Evolutionary conservation across 164 flowering plant genomes (phyloP).

Genomic region (Annona squamosa): DNA sequence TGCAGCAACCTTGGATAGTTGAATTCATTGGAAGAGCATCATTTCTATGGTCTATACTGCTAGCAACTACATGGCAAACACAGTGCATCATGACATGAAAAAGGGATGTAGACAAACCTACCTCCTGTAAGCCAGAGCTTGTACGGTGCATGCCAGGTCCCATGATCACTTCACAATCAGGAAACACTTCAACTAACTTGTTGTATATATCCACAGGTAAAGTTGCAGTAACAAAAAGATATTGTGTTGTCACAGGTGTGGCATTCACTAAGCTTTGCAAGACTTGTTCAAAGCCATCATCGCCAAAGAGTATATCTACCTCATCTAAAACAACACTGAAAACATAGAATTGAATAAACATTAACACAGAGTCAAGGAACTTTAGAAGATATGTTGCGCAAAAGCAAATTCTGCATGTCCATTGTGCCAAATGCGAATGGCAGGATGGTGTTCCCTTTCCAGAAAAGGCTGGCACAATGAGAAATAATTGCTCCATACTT

Average conservation of each 20-base stretch:
- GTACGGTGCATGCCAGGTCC: constrained; percentile 94
- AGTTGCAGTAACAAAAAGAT: constrained; percentile 96
- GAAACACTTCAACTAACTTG: constrained; percentile 75
- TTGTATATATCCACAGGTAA: constrained; percentile 80
- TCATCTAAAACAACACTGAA: constrained; percentile 88
- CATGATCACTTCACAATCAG: constrained; percentile 78
- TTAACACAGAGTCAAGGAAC: neutral
- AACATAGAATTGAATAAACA: constrained; percentile 1
- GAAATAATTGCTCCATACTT: too few species aligned
- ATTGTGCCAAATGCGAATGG: neutral
- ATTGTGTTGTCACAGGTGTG: constrained; percentile 69
- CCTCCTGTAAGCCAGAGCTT: constrained; percentile 91
- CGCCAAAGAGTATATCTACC: constrained; percentile 79
- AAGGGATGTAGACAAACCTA: constrained; percentile 18
- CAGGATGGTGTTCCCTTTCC: neutral
- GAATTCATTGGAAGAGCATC: too few species aligned
- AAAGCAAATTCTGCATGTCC: neutral
- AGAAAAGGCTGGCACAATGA: neutral
- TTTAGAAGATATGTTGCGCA: neutral
- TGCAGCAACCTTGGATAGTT: neutral
- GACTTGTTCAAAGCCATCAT: constrained; percentile 76
- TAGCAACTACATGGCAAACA: neutral
- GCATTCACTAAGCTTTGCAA: constrained; percentile 53
- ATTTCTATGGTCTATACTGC: too few species aligned
- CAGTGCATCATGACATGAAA: neutral